Evolutionary conservation across 106 monocot species (phyloP), one percentile per base, ranked within the genome.

Genomic region (Dendrobium catenatum): DNA sequence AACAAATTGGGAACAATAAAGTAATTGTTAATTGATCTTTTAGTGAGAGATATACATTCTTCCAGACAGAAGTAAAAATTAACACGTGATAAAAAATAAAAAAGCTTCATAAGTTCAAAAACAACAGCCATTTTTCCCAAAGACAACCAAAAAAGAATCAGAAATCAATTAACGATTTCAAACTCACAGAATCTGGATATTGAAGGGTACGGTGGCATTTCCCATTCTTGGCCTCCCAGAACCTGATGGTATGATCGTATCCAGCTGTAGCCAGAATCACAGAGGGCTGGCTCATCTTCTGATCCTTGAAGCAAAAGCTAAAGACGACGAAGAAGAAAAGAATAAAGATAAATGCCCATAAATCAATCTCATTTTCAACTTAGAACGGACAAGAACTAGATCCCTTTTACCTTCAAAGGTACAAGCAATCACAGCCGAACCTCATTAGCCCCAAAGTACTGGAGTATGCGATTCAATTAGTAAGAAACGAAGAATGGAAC

Each of bases 171-270:
- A 44, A 27, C 16, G 6, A 27, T n/a, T 2, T 42, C 3, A 58
- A 64, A 74, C 82, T 88, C 68, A 92, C 92, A 17, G 92, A 92
- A 42, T 92, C 92, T 1, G 86, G 88, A 67, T 90, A 90, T 13
- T 92, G 92, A 74, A 92, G 86, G 41, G 92, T 92, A 40, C 92
- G 92, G 68, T 90, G 88, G 76, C 90, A 90, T 18, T 90, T 82
- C 26, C 92, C 92, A 49, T 90, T 92, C 81, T 90, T 92, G 29
- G 92, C 92, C 75, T 92, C 92, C 92, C 92, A 92, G 44, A 92
- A 92, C 82, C 83, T 86, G 43, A 92, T 92, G 22, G 92, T 88
- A 81, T 92, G 92, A 78, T 92, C 92, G 73, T 92, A 92, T 9
- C 92, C 85, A 17, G 86, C 92, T 2, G 92, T 92, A 5, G 92